A percentile compares a stretch with the other conserved stretches of the same genome.
Evolutionary conservation across 805 yeast genomes (phyloP).

Genomic region (Zygotorulaspora sp.): DNA sequence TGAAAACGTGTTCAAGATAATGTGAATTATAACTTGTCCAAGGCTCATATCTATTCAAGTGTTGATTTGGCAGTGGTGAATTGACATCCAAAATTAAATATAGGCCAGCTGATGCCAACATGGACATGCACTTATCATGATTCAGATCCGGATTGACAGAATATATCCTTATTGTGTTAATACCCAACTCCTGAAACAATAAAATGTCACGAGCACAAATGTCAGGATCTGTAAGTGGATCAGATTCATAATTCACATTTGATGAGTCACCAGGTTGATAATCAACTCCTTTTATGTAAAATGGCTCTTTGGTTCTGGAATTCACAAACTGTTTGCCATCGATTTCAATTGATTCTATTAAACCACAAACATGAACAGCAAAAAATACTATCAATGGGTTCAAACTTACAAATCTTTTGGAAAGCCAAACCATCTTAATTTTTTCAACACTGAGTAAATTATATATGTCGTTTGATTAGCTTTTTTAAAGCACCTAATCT

Average conservation of each 20-base stretch:
- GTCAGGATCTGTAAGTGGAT: conserved; percentile 72
- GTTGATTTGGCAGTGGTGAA: conserved; percentile 74
- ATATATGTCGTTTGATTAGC: too few species aligned
- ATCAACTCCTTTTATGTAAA: conserved; percentile 82
- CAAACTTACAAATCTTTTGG: too few species aligned
- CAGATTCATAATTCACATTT: conserved; percentile 50
- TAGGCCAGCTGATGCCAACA: conserved; percentile 89
- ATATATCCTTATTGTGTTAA: conserved; percentile 84
- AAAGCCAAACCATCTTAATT: too few species aligned
- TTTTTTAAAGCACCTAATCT: too few species aligned
- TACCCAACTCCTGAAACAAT: conserved; percentile 76
- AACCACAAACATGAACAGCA: conserved; percentile 15
- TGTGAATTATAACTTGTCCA: conserved; percentile 76
- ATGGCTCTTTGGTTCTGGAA: conserved; percentile 68
- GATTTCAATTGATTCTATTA: conserved; percentile 62
- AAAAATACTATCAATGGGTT: too few species aligned
- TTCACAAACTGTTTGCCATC: conserved; percentile 72
- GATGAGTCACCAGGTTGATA: conserved; percentile 96
- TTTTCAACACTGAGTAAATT: too few species aligned
- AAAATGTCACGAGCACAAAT: conserved; percentile 77
- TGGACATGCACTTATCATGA: conserved; percentile 87
- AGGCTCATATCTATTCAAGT: conserved; percentile 86
- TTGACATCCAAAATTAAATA: conserved; percentile 87
- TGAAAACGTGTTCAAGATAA: conserved; percentile 72
- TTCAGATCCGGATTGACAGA: conserved; percentile 76